phyloP scores from a whole-genome alignment of 345 rosid species.

The Chamaenerion angustifolium region DNA sequence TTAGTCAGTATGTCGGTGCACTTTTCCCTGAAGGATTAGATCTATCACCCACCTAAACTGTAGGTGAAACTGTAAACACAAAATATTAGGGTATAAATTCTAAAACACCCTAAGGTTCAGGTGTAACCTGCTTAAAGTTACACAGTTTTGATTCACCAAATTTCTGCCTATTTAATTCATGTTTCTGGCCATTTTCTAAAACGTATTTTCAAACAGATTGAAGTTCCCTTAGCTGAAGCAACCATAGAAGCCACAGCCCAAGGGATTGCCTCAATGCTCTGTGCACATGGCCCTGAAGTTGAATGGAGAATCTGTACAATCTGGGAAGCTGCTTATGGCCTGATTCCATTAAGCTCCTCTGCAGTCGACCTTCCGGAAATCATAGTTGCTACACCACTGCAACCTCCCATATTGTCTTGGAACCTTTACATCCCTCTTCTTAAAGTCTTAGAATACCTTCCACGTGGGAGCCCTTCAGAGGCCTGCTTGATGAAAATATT shows the following conservation, averaged over 20 bases:
- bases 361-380: slow-evolving; percentile 97
- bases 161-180: not conserved
- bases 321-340: slow-evolving; percentile 98
- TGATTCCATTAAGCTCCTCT: slow-evolving; percentile 88
- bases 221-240: slow-evolving; percentile 93
- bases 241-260: slow-evolving; percentile 99
- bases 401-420: slow-evolving; percentile 88
- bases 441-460: slow-evolving; percentile 94
- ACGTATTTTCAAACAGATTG: slow-evolving; percentile 39
- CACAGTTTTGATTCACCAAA: not conserved
- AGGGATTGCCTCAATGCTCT: slow-evolving; percentile 98
- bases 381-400: slow-evolving; percentile 82
- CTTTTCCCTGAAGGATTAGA: no score
- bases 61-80: no score
- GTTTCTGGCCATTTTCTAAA: not conserved
- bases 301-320: slow-evolving; percentile 99
- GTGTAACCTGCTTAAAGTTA: no score
- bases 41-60: no score
- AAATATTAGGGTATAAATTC: no score
- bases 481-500: slow-evolving; percentile 96
- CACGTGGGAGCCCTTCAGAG: slow-evolving; percentile 95
- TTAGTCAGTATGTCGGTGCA: no score
- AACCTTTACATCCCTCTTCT: slow-evolving; percentile 92
- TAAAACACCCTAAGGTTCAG: no score
- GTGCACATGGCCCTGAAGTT: slow-evolving; percentile 98